phyloP scores from a whole-genome alignment of 352 stramenopile genomes.

The Hyphochytrium catenoides region DNA sequence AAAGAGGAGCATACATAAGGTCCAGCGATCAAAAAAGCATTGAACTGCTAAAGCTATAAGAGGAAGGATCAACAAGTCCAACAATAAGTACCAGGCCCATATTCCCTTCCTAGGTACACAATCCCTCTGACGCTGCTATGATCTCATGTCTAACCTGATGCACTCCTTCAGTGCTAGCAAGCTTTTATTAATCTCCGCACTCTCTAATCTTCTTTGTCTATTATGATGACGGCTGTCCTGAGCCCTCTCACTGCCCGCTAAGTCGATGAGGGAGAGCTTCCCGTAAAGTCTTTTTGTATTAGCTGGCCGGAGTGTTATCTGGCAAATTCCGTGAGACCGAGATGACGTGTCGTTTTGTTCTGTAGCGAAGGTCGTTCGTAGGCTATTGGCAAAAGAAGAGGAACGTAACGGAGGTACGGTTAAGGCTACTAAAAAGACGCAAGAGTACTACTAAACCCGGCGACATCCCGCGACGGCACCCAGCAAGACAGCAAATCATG shows the following conservation, averaged over 20 bases:
- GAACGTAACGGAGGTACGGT: background rate
- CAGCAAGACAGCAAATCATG: too few relatives aligned
- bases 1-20: too few relatives aligned
- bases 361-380: conserved; percentile 84
- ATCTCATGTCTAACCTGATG: conserved; percentile 36
- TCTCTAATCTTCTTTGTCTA: conserved; percentile 75
- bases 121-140: background rate
- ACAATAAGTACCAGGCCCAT: background rate
- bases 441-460: too few relatives aligned
- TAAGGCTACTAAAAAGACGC: too few relatives aligned
- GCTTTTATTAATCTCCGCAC: conserved; percentile 92
- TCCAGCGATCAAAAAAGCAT: too few relatives aligned
- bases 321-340: conserved; percentile 81
- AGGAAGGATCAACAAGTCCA: too few relatives aligned
- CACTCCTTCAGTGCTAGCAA: conserved; percentile 89
- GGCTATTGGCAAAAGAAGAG: conserved; percentile 37
- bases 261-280: conserved; percentile 86
- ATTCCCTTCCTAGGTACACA: background rate
- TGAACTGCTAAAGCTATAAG: too few relatives aligned
- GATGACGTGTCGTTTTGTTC: conserved; percentile 87
- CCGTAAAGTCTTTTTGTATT: conserved; percentile 24
- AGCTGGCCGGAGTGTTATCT: conserved; percentile 57
- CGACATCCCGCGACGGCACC: too few relatives aligned
- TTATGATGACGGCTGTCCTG: conserved; percentile 83
- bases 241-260: conserved; percentile 82